Conservation (phyloP, 169 alveolate species). For the Eimeria praecox region DNA sequence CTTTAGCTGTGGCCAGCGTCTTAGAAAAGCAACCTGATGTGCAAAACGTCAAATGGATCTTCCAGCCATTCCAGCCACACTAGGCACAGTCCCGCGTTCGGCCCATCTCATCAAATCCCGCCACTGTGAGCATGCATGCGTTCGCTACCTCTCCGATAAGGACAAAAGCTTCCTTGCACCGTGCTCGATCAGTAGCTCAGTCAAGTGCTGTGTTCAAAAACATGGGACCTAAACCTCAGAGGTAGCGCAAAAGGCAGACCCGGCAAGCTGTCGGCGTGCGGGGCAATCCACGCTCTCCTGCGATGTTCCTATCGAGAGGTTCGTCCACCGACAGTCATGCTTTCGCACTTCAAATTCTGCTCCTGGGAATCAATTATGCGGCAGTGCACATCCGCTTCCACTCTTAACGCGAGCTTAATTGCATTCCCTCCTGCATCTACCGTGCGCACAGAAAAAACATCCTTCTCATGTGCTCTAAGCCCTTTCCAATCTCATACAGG, state of each 20-base stretch:
- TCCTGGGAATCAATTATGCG: neutral
- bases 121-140: neutral
- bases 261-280: neutral
- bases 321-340: neutral
- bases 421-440: neutral
- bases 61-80: neutral
- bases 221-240: neutral
- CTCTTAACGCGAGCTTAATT: neutral
- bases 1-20: neutral
- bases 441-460: neutral
- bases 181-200: neutral
- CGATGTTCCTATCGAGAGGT: neutral
- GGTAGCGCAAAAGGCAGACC: neutral
- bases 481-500: neutral
- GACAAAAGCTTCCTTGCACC: neutral
- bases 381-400: neutral
- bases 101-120: neutral
- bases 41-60: neutral
- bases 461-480: neutral
- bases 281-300: neutral
- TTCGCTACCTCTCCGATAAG: neutral
- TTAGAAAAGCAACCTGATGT: neutral
- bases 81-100: neutral
- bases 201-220: neutral
- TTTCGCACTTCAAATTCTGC: neutral